These are phyloP conservation scores for Parastagonospora avenae DNA, from an alignment of 2,329 filamentous ascomycete species.

Conservation along the genomic window DNA sequence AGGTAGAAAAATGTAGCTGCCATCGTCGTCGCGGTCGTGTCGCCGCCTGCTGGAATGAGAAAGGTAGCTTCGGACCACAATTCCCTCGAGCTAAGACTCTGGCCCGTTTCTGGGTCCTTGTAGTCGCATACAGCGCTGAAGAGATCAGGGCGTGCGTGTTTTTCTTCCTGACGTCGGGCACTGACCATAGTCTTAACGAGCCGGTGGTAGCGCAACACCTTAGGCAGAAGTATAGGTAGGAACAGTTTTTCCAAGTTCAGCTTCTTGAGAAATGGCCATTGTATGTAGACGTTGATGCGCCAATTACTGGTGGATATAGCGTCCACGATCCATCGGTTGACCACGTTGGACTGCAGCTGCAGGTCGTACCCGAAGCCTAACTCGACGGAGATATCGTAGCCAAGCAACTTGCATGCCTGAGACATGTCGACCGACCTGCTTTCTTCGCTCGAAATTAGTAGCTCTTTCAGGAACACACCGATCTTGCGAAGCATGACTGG, in stretches of 20 bases:
- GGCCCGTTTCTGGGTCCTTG: slow-evolving; percentile 46
- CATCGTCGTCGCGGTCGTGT: neutral
- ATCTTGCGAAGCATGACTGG: too few relatives aligned
- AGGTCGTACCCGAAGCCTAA: slow-evolving; percentile 43
- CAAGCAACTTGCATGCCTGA: slow-evolving; percentile 8
- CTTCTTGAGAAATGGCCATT: slow-evolving; percentile 11
- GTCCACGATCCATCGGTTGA: slow-evolving; percentile 29
- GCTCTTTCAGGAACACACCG: too few relatives aligned
- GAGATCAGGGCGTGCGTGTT: slow-evolving; percentile 42
- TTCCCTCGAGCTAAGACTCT: slow-evolving; percentile 5
- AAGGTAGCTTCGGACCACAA: slow-evolving; percentile 20
- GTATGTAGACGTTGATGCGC: slow-evolving; percentile 14
- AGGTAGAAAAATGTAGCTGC: slow-evolving; percentile 42
- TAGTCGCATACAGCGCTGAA: slow-evolving; percentile 46
- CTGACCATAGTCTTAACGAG: slow-evolving; percentile 7
- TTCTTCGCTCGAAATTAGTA: neutral
- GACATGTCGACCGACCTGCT: slow-evolving; percentile 10
- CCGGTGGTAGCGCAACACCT: neutral
- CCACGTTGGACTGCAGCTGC: slow-evolving; percentile 29
- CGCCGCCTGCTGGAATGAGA: slow-evolving; percentile 14
- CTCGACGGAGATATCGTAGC: slow-evolving; percentile 51
- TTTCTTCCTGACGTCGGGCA: slow-evolving; percentile 4
- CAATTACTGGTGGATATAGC: slow-evolving; percentile 31
- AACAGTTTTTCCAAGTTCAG: slow-evolving; percentile 10
- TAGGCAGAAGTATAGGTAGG: slow-evolving; percentile 9